phyloP scores from a whole-genome alignment of 2,329 filamentous ascomycete genomes.

The Biscogniauxia marginata region DNA sequence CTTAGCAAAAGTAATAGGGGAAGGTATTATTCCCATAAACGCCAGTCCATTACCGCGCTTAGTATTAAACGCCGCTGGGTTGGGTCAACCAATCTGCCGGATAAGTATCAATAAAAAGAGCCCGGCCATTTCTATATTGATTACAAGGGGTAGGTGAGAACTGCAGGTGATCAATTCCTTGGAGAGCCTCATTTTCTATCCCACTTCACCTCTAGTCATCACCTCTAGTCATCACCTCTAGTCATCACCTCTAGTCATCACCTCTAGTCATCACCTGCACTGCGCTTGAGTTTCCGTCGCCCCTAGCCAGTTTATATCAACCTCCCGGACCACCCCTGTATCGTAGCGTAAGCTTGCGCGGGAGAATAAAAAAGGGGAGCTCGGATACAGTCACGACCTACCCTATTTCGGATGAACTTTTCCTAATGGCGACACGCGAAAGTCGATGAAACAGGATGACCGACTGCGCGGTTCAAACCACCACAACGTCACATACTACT shows the following conservation, averaged over 20 bases:
- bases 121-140: no score
- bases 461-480: not conserved
- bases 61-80: not conserved
- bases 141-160: no score
- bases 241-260: not conserved
- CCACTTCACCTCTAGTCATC: no score
- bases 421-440: not conserved
- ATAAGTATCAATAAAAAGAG: not conserved
- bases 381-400: not conserved
- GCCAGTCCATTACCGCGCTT: not conserved
- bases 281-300: not conserved
- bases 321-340: not conserved
- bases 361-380: not conserved
- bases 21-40: not conserved
- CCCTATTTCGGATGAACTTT: not conserved
- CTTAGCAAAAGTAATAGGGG: not conserved
- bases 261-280: not conserved
- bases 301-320: not conserved
- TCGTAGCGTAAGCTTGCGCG: not conserved
- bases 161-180: no score
- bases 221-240: not conserved
- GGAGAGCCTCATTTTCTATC: no score
- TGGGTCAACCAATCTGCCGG: not conserved
- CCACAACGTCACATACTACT: no score
- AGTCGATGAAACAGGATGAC: not conserved